Conservation (phyloP, 2,329 filamentous ascomycete species). For the Penicillium sp. region DNA sequence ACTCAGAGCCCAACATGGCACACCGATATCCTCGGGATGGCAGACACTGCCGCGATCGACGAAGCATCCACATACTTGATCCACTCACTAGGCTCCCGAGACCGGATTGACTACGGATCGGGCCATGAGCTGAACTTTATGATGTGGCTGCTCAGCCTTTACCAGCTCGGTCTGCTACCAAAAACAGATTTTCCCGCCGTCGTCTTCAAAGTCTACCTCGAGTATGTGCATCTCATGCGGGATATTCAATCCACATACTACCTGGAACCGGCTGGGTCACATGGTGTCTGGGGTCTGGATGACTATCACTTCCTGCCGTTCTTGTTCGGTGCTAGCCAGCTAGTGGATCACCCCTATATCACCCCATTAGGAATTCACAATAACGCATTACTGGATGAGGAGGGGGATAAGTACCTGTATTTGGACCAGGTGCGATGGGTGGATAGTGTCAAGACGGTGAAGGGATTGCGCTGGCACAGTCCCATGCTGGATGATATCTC, state of each 20-base stretch:
- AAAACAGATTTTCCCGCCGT: constrained; percentile 69
- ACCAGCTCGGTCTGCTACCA: constrained; percentile 69
- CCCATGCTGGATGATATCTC: constrained; percentile 99
- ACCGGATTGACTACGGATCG: constrained; percentile 92
- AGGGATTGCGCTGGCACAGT: constrained; percentile 91
- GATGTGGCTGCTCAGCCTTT: constrained; percentile 93
- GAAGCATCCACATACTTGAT: constrained; percentile 80
- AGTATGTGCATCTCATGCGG: constrained; percentile 85
- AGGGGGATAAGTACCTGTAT: constrained; percentile 79
- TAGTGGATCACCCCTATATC: constrained; percentile 79
- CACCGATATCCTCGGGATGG: constrained; percentile 38
- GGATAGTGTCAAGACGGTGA: constrained; percentile 93
- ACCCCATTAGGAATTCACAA: constrained; percentile 84
- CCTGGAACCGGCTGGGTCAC: constrained; percentile 91
- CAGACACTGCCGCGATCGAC: constrained; percentile 53
- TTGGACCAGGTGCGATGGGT: constrained; percentile 91
- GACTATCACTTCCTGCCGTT: constrained; percentile 98
- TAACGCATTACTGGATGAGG: constrained; percentile 82
- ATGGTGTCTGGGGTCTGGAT: constrained; percentile 96
- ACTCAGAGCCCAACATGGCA: constrained; percentile 44
- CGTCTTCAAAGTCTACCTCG: constrained; percentile 74
- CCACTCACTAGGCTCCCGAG: constrained; percentile 81
- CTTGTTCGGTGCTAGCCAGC: constrained; percentile 87
- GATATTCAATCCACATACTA: constrained; percentile 89
- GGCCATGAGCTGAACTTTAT: constrained; percentile 97